These are phyloP conservation scores for Xylaria sp. DNA, from an alignment of 2,329 filamentous ascomycete species.

Conservation along the genomic window DNA sequence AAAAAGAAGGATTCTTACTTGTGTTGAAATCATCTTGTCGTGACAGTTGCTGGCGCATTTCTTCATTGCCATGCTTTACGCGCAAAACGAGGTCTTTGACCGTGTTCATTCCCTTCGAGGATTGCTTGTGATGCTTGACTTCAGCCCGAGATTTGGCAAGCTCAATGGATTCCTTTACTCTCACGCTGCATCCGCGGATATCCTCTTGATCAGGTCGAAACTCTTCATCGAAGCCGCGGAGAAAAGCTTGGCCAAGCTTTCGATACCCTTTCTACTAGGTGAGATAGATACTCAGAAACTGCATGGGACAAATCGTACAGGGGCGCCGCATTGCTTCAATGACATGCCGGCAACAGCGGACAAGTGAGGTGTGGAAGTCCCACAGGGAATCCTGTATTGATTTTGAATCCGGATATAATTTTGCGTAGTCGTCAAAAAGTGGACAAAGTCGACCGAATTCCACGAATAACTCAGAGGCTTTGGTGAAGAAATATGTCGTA, in stretches of 20 bases:
- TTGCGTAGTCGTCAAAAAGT: slow-evolving; percentile 34
- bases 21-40: not conserved
- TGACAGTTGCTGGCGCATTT: not conserved
- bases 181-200: slow-evolving; percentile 18
- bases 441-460: slow-evolving; percentile 34
- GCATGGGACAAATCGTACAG: not conserved
- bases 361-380: slow-evolving; percentile 33
- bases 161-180: slow-evolving; percentile 25
- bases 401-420: slow-evolving; percentile 33
- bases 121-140: not conserved
- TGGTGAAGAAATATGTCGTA: slow-evolving; percentile 35
- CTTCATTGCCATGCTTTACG: not conserved
- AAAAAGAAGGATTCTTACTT: not conserved
- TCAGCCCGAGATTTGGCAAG: slow-evolving; percentile 27
- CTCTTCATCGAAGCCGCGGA: slow-evolving; percentile 25
- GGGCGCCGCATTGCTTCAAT: slow-evolving; percentile 25
- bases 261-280: slow-evolving; percentile 8
- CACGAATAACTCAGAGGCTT: slow-evolving; percentile 35
- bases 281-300: not conserved
- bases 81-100: not conserved
- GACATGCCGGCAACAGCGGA: slow-evolving; percentile 33
- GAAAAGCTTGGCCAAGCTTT: slow-evolving; percentile 13
- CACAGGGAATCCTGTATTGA: slow-evolving; percentile 33
- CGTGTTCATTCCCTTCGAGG: not conserved
- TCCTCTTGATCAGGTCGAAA: slow-evolving; percentile 26